Percentiles rank a stretch among this genome's conserved stretches.
phyloP scores from a whole-genome alignment of 1,284 basidiomycete species.

The Ganoderma boninense region DNA sequence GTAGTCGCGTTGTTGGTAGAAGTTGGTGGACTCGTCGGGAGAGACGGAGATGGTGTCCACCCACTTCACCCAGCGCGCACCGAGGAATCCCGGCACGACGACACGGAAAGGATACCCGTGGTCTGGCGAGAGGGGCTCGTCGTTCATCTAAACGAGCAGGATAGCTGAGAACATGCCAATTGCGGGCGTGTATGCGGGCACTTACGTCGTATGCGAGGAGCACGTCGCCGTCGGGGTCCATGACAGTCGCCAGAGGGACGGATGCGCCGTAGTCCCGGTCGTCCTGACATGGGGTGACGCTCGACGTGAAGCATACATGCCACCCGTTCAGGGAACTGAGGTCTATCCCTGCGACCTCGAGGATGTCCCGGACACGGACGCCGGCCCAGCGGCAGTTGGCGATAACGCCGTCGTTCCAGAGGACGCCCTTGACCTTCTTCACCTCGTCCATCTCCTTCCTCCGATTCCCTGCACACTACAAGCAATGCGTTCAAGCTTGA shows the following conservation, averaged over 20 bases:
- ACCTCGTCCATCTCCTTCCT: slow-evolving; percentile 70
- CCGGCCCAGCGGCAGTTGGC: slow-evolving; percentile 72
- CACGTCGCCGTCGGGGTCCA: slow-evolving; percentile 57
- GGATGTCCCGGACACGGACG: slow-evolving; percentile 60
- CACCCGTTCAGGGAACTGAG: slow-evolving; percentile 38
- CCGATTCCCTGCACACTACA: slow-evolving; percentile 73
- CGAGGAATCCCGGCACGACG: slow-evolving; percentile 74
- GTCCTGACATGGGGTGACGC: slow-evolving; percentile 67
- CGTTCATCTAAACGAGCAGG: slow-evolving; percentile 65
- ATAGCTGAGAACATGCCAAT: not conserved
- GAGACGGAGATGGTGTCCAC: slow-evolving; percentile 67
- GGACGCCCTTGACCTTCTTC: slow-evolving; percentile 54
- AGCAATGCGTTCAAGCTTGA: not conserved
- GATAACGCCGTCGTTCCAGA: slow-evolving; percentile 70
- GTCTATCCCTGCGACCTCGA: slow-evolving; percentile 52
- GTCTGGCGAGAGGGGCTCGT: slow-evolving; percentile 61
- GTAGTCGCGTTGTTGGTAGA: slow-evolving; percentile 75
- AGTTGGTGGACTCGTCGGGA: slow-evolving; percentile 64
- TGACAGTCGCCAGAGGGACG: slow-evolving; percentile 59
- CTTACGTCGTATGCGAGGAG: slow-evolving; percentile 70
- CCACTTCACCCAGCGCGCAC: slow-evolving; percentile 85
- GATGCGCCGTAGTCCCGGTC: slow-evolving; percentile 69
- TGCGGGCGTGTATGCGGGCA: not conserved
- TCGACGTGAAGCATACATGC: slow-evolving; percentile 71
- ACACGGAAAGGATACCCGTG: slow-evolving; percentile 78